Conservation (phyloP, 495 filamentous ascomycete genomes). For the Penicillium psychrofluorescens region DNA sequence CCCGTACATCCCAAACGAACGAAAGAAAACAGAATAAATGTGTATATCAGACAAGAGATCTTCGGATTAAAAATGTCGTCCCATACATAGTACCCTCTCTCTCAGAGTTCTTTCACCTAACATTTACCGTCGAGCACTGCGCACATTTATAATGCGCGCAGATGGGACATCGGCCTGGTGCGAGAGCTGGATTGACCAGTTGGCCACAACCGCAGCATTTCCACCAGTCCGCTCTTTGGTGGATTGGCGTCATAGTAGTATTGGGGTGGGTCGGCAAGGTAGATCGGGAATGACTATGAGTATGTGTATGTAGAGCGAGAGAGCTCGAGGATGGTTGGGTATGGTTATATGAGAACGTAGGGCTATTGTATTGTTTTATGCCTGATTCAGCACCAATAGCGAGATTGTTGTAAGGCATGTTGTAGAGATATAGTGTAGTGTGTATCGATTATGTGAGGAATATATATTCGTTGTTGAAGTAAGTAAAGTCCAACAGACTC, state of each 20-base stretch:
- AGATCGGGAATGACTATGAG: neutral
- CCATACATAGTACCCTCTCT: no score
- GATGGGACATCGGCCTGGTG: conserved; percentile 5
- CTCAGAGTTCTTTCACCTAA: neutral
- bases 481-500: no score
- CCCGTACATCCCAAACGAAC: neutral
- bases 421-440: no score
- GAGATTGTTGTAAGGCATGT: no score
- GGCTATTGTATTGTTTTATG: no score
- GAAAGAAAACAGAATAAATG: neutral
- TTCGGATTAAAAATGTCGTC: neutral
- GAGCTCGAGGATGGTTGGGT: no score
- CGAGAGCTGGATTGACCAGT: conserved; percentile 2
- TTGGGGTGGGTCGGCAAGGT: neutral
- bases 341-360: no score
- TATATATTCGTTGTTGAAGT: no score
- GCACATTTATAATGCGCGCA: conserved; percentile 1
- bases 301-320: neutral
- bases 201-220: neutral
- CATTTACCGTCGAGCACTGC: neutral
- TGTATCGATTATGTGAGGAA: no score
- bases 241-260: neutral
- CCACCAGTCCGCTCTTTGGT: conserved; percentile 1
- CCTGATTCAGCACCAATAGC: no score
- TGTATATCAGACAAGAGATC: neutral